Percentiles rank a stretch among this genome's conserved stretches.
phyloP scores from a whole-genome alignment of 345 rosid genomes.

The Aquilaria sinensis region DNA sequence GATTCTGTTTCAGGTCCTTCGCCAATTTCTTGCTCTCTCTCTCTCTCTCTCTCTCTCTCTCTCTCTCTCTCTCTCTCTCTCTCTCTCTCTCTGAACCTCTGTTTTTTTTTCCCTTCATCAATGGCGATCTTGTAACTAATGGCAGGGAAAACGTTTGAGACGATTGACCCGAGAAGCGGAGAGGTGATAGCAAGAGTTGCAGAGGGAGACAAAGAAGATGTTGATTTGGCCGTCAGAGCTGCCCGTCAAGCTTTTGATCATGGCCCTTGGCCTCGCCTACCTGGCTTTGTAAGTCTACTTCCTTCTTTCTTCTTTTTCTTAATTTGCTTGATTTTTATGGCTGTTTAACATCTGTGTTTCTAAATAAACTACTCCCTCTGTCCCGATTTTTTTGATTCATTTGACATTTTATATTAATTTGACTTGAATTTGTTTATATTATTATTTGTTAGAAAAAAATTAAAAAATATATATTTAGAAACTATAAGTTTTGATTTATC shows the following conservation, averaged over 20 bases:
- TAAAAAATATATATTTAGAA: too few species aligned
- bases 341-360: too few species aligned
- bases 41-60: not conserved
- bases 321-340: too few species aligned
- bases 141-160: conserved; percentile 35
- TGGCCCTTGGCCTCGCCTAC: conserved; percentile 52
- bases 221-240: conserved; percentile 40
- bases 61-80: not conserved
- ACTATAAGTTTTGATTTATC: too few species aligned
- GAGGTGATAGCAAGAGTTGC: conserved; percentile 27
- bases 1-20: conserved; percentile 47
- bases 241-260: conserved; percentile 48
- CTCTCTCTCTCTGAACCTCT: not conserved
- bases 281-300: conserved; percentile 32
- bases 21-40: too few species aligned
- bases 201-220: conserved; percentile 36
- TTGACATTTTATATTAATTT: too few species aligned
- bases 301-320: not conserved
- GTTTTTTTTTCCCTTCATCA: not conserved
- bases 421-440: too few species aligned
- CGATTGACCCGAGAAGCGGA: conserved; percentile 37
- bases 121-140: not conserved
- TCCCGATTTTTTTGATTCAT: too few species aligned
- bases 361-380: too few species aligned
- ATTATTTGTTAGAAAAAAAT: too few species aligned